Evolutionary conservation across 768 basidiomycete genomes (phyloP).

Genomic region (Mrakia blollopis): DNA sequence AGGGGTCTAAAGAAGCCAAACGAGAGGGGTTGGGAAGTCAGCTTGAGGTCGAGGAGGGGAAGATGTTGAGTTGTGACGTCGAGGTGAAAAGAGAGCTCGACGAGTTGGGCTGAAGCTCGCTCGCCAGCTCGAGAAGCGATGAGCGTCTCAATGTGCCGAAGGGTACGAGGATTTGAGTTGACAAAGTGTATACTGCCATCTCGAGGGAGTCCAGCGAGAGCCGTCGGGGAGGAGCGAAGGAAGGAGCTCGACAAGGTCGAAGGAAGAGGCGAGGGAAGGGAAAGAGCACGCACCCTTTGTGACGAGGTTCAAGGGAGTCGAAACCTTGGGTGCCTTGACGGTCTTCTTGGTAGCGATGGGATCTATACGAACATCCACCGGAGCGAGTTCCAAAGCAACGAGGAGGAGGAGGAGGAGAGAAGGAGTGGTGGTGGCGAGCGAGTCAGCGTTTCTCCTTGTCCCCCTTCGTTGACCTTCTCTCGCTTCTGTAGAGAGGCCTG

Average conservation of each 20-base stretch:
- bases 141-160: too few relatives aligned
- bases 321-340: constrained; percentile 32
- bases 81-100: neutral
- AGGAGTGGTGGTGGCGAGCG: neutral
- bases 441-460: neutral
- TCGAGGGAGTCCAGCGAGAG: too few relatives aligned
- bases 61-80: neutral
- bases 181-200: too few relatives aligned
- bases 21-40: neutral
- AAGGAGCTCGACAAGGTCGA: neutral
- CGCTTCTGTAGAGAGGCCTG: too few relatives aligned
- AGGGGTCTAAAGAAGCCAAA: constrained; percentile 62
- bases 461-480: neutral
- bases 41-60: constrained; percentile 7
- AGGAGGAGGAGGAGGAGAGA: neutral
- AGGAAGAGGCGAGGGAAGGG: neutral
- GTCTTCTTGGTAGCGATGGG: constrained; percentile 38
- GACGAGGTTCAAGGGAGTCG: constrained; percentile 29
- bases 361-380: constrained; percentile 37
- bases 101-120: neutral
- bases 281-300: constrained; percentile 21
- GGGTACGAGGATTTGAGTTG: too few relatives aligned
- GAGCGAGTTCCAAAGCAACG: neutral
- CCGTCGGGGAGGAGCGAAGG: neutral
- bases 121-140: too few relatives aligned